These are phyloP conservation scores for Rhododendron griersonianum DNA, from an alignment of 148 eudicot species.

Conservation along the genomic window DNA sequence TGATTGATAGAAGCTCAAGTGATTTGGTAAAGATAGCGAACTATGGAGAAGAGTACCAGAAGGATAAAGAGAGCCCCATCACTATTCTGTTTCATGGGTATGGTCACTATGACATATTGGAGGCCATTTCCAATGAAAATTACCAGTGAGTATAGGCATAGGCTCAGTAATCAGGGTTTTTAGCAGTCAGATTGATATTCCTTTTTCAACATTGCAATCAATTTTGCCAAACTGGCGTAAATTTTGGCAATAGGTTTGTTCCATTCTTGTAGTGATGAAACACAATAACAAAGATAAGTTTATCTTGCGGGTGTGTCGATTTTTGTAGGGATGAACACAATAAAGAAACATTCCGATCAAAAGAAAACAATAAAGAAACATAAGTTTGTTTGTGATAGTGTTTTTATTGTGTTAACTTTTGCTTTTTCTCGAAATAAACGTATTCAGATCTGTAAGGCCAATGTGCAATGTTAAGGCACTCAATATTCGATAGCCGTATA, in stretches of 20 bases:
- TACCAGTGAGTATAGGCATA: background rate
- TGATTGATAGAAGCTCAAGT: conserved; percentile 43
- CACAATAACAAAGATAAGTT: background rate
- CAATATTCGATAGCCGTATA: background rate
- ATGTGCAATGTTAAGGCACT: background rate
- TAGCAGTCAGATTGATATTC: background rate
- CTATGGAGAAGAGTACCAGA: conserved; percentile 66
- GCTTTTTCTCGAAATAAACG: too few relatives aligned
- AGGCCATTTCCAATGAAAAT: conserved; percentile 17
- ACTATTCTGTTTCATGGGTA: conserved; percentile 68
- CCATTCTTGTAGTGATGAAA: background rate
- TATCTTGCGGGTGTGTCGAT: background rate
- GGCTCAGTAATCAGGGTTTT: background rate
- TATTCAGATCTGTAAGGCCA: background rate
- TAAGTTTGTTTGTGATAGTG: background rate
- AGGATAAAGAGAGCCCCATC: conserved; percentile 37
- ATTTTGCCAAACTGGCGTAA: conserved; percentile 6
- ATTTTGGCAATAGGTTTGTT: conserved; percentile 4
- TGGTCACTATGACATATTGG: conserved; percentile 76
- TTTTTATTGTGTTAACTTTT: background rate
- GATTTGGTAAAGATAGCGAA: conserved; percentile 47
- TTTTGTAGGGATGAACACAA: background rate
- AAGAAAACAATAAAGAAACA: background rate
- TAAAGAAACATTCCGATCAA: background rate
- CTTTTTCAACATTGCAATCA: background rate